Evolutionary conservation across 192 early-diverging fungal species (phyloP), one percentile per base, ranked within the genome.

Genomic region (Mortierella claussenii): DNA sequence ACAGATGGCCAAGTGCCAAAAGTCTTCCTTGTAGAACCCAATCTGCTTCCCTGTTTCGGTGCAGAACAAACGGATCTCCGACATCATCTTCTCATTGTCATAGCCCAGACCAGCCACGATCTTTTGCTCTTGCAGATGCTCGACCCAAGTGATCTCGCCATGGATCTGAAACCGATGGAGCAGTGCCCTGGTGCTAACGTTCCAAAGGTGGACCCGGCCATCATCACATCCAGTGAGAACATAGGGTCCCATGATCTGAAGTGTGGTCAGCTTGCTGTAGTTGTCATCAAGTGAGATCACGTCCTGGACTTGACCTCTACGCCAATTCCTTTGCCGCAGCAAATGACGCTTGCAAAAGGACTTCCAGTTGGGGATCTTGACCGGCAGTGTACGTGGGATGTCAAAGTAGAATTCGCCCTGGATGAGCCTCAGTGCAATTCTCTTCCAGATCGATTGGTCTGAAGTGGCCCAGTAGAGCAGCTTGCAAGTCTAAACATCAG

Each of bases 371-470:
- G 70, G 70, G 12, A 75, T 75, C 12, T 65, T 75, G 40, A 50
- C 51, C n/a, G 70, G 70, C 9, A 75, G 49, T 0, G 70, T 43
- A 11, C 48, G 33, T 18, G 70, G 70, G 56, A 75, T 75, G 12
- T 75, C 70, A 37, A 75, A 75, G 51, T 75, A 75, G 43, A 75
- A 75, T 17, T 75, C 70, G 36, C 70, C 70, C 20, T 75, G 70
- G n/a, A 75, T 75, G 9, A 75, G 56, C 21, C 55, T 59, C 43
- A 75, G 51, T 5, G 70, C 70, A 15, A 75, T 59, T 10, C 60
- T 55, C 21, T 65, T 75, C 70, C 70, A 75, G 42, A 75, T 65
- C 11, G 34, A 66, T 36, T 75, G 70, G 55, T 75, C 70, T 23
- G 70, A 75, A 10, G 70, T 75, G 6, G 70, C 70, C 51, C 63